Evolutionary conservation across 345 rosid genomes (phyloP).

Genomic region (Salix suchowensis): DNA sequence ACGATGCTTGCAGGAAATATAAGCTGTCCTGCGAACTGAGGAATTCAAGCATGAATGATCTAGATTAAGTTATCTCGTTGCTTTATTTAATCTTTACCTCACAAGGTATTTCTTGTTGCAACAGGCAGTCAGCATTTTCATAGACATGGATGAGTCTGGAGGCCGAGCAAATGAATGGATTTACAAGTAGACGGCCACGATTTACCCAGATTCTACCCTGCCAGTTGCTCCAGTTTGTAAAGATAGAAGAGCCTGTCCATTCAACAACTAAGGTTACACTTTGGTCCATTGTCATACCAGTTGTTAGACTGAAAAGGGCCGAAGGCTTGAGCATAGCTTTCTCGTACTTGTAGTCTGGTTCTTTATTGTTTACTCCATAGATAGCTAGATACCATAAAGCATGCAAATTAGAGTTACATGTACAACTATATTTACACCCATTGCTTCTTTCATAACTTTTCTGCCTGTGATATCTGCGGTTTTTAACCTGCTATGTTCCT

Average conservation of each 20-base stretch:
- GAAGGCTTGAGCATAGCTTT: neutral
- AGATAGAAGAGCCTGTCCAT: neutral
- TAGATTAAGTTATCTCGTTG: neutral
- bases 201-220: neutral
- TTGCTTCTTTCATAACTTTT: too few species aligned
- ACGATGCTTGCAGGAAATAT: too few species aligned
- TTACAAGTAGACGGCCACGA: conserved; percentile 51
- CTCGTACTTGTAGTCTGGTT: neutral
- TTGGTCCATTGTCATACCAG: neutral
- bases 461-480: too few species aligned
- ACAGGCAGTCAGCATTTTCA: conserved; percentile 99
- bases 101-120: too few species aligned
- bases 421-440: neutral
- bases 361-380: neutral
- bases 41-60: neutral
- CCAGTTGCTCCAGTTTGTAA: neutral
- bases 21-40: too few species aligned
- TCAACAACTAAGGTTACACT: neutral
- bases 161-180: conserved; percentile 97
- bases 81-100: too few species aligned
- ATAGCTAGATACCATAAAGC: neutral
- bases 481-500: too few species aligned
- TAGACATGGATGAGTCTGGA: conserved; percentile 89
- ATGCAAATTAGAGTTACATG: neutral
- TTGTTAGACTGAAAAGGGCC: neutral